phyloP scores from a whole-genome alignment of 208 protist genomes.

The Crithidia thermophila region DNA sequence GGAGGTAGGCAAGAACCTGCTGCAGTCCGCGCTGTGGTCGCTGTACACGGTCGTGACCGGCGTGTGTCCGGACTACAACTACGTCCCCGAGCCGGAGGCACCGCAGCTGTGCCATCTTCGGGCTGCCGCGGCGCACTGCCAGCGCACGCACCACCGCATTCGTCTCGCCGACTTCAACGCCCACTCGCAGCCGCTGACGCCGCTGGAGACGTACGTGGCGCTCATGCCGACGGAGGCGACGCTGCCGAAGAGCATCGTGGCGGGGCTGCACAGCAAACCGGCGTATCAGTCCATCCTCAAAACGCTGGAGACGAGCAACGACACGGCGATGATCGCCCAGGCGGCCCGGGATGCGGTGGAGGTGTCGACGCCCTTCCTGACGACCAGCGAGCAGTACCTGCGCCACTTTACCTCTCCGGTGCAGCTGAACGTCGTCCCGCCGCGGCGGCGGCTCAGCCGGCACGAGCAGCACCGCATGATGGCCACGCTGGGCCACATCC shows the following conservation, averaged over 20 bases:
- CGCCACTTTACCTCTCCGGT: slow-evolving; percentile 79
- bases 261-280: slow-evolving; percentile 46
- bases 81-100: slow-evolving; percentile 26
- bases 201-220: slow-evolving; percentile 81
- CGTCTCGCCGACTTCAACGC: slow-evolving; percentile 5
- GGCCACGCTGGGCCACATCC: slow-evolving; percentile 40
- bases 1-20: slow-evolving; percentile 50
- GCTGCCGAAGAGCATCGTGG: slow-evolving; percentile 50
- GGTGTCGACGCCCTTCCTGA: slow-evolving; percentile 44
- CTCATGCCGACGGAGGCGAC: slow-evolving; percentile 81
- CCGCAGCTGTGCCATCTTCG: slow-evolving; percentile 74
- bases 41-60: slow-evolving; percentile 59
- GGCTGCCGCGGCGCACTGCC: slow-evolving; percentile 54
- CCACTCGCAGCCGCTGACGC: slow-evolving; percentile 58
- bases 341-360: slow-evolving; percentile 57
- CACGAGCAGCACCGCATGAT: slow-evolving; percentile 83
- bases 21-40: slow-evolving; percentile 75
- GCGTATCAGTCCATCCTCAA: slow-evolving; percentile 44
- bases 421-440: slow-evolving; percentile 74
- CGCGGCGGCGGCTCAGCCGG: slow-evolving; percentile 52
- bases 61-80: slow-evolving; percentile 73
- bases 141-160: slow-evolving; percentile 27
- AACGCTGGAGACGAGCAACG: slow-evolving; percentile 59
- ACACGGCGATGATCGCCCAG: slow-evolving; percentile 44
- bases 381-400: slow-evolving; percentile 70